phyloP scores from a whole-genome alignment of 768 basidiomycete species.

The Suillus luteus region DNA sequence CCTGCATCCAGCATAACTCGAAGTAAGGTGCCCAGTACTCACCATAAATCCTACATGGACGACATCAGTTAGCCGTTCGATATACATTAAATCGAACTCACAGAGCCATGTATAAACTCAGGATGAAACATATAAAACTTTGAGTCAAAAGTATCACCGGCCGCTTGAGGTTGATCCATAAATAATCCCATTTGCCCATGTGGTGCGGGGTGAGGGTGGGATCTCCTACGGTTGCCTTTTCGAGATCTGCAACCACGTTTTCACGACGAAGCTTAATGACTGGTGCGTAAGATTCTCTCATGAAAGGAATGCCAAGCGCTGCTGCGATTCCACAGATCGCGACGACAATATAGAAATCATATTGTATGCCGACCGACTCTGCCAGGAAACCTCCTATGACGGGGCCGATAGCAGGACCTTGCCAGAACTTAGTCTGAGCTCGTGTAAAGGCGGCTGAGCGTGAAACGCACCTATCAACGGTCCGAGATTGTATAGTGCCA shows the following conservation, averaged over 20 bases:
- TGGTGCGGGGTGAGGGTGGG: slow-evolving; percentile 27
- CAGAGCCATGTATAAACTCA: slow-evolving; percentile 78
- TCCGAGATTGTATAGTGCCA: slow-evolving; percentile 67
- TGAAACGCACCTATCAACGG: slow-evolving; percentile 53
- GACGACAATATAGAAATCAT: neutral
- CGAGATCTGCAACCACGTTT: slow-evolving; percentile 41
- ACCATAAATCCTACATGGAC: slow-evolving; percentile 55
- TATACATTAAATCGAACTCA: slow-evolving; percentile 38
- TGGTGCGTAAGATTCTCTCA: slow-evolving; percentile 76
- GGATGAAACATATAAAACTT: slow-evolving; percentile 69
- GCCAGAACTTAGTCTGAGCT: slow-evolving; percentile 32
- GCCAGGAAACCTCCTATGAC: neutral
- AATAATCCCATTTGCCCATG: slow-evolving; percentile 37
- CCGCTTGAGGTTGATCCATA: slow-evolving; percentile 52
- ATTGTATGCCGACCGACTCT: neutral
- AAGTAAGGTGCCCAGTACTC: slow-evolving; percentile 22
- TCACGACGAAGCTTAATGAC: slow-evolving; percentile 57
- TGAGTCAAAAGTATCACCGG: slow-evolving; percentile 58
- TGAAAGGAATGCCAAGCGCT: slow-evolving; percentile 44
- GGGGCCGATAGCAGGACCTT: slow-evolving; percentile 46
- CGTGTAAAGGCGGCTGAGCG: neutral
- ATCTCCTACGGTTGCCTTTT: slow-evolving; percentile 39
- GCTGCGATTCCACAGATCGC: neutral
- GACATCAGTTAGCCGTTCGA: neutral
- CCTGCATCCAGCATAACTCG: neutral